A percentile compares a stretch with the other conserved stretches of the same genome.
phyloP scores from a whole-genome alignment of 2,329 filamentous ascomycete species.

The Phialophora tarda region DNA sequence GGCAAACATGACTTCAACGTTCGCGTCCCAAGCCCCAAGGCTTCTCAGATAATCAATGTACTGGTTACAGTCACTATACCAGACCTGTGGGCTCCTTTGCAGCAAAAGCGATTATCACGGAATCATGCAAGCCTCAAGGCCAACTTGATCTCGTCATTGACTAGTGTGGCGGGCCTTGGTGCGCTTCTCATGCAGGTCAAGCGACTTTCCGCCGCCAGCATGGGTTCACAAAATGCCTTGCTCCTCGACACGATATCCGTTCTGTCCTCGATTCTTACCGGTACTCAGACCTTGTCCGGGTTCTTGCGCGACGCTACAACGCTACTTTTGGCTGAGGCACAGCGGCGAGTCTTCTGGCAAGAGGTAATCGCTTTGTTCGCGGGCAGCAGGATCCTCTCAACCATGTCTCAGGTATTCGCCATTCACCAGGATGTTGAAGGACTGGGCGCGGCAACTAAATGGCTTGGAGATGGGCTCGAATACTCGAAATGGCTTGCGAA shows the following conservation, averaged over 20 bases:
- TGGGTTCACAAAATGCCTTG: conserved; percentile 42
- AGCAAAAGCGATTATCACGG: conserved; percentile 18
- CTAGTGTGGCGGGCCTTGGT: conserved; percentile 77
- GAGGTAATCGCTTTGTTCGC: conserved; percentile 65
- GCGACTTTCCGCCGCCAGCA: conserved; percentile 55
- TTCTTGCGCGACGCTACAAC: conserved; percentile 46
- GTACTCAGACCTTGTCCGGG: conserved; percentile 22
- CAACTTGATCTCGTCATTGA: conserved; percentile 67
- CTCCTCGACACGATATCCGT: conserved; percentile 47
- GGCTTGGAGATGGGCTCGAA: conserved; percentile 68
- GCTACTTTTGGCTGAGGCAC: conserved; percentile 46
- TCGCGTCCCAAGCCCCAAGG: conserved; percentile 66
- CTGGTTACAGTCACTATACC: conserved; percentile 76
- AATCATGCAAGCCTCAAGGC: conserved; percentile 46
- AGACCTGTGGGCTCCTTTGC: conserved; percentile 72
- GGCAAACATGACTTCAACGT: conserved; percentile 54
- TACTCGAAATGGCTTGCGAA: conserved; percentile 75
- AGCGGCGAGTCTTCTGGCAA: conserved; percentile 61
- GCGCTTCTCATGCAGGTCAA: conserved; percentile 74
- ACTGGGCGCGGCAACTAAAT: conserved; percentile 48
- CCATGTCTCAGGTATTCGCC: conserved; percentile 60
- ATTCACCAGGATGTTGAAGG: conserved; percentile 43
- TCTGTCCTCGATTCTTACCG: conserved; percentile 43
- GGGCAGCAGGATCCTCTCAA: conserved; percentile 64
- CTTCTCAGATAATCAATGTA: conserved; percentile 75